Percentiles rank a stretch among this genome's conserved stretches.
phyloP scores from a whole-genome alignment of 345 rosid genomes.

The Ceriops zippeliana region DNA sequence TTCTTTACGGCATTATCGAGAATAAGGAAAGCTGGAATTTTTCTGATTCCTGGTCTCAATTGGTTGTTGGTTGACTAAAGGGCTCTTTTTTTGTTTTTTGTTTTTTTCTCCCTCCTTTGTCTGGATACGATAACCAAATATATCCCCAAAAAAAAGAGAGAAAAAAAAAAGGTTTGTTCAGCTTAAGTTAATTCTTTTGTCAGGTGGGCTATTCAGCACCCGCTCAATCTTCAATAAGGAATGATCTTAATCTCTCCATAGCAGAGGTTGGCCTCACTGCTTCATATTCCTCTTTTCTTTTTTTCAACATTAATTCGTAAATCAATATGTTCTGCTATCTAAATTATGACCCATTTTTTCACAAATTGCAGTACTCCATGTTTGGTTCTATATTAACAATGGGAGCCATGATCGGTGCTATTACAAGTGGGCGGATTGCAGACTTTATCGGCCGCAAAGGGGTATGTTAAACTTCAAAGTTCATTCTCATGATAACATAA shows the following conservation, averaged over 20 bases:
- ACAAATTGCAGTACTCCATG: slow-evolving; percentile 63
- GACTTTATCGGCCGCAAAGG: slow-evolving; percentile 82
- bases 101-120: background rate
- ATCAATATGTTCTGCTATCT: background rate
- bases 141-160: background rate
- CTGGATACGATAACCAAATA: slow-evolving; percentile 27
- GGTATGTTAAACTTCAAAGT: slow-evolving; percentile 36
- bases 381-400: slow-evolving; percentile 93
- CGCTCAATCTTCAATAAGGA: slow-evolving; percentile 70
- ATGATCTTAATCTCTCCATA: slow-evolving; percentile 71
- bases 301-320: background rate
- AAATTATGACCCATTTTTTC: background rate
- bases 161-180: slow-evolving; percentile 28
- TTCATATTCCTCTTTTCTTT: background rate
- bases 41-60: slow-evolving; percentile 20
- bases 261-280: slow-evolving; percentile 49
- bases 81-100: background rate
- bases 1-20: background rate
- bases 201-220: slow-evolving; percentile 99
- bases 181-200: slow-evolving; percentile 43
- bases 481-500: background rate
- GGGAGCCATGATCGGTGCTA: slow-evolving; percentile 95
- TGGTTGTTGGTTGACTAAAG: slow-evolving; percentile 31
- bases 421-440: slow-evolving; percentile 69
- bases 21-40: slow-evolving; percentile 2